phyloP scores from a whole-genome alignment of 805 yeast species.

The Tetrapisispora iriomotensis region DNA sequence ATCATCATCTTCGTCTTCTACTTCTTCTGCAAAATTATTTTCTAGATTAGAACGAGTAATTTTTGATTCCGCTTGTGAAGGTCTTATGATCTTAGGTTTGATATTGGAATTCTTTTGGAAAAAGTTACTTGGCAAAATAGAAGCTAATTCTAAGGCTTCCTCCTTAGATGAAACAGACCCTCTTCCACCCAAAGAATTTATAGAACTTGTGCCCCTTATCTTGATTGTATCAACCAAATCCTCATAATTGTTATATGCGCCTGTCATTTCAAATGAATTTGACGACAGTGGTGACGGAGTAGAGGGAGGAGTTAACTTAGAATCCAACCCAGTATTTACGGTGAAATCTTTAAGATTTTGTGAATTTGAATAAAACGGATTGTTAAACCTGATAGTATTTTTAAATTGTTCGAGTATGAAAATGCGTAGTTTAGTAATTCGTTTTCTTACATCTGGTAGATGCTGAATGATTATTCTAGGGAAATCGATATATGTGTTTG shows the following conservation, averaged over 20 bases:
- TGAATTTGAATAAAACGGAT: not conserved
- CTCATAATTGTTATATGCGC: too few species aligned
- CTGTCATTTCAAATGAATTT: too few species aligned
- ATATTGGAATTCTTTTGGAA: slow-evolving; percentile 11
- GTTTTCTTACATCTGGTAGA: not conserved
- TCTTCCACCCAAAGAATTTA: not conserved
- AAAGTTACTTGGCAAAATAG: slow-evolving; percentile 20
- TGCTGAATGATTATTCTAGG: not conserved
- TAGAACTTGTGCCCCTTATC: not conserved
- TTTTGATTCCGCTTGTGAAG: too few species aligned
- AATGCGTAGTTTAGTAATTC: not conserved
- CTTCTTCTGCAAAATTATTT: not conserved
- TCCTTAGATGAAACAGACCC: slow-evolving; percentile 11
- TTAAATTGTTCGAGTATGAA: not conserved
- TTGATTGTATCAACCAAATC: too few species aligned
- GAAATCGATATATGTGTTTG: slow-evolving; percentile 15
- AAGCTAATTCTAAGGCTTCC: slow-evolving; percentile 15
- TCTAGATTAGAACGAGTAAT: too few species aligned
- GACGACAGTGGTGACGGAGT: too few species aligned
- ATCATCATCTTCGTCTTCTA: not conserved
- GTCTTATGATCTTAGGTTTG: too few species aligned
- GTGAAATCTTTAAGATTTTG: not conserved
- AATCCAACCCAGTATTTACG: too few species aligned
- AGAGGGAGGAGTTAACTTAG: too few species aligned
- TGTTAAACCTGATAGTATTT: not conserved